Evolutionary conservation across 352 stramenopile species (phyloP), one percentile per base, ranked within the genome.

Genomic region (Globisporangium canariense): DNA sequence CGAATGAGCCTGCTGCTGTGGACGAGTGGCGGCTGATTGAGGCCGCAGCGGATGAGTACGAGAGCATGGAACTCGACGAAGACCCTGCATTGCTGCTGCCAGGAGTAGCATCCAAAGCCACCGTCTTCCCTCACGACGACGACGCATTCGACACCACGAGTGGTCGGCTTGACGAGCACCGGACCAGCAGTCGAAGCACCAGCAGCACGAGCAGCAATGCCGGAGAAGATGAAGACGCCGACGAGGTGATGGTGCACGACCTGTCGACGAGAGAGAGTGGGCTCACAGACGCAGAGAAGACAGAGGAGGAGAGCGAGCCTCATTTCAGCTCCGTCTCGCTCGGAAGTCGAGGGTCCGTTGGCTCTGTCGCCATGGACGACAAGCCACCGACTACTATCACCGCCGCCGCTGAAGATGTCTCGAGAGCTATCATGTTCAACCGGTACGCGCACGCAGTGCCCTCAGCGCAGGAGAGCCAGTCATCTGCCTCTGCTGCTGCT

Each of bases 21-120:
- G 54, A 60, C 40, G 54, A 50, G 34, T 20, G 36, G 53, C 53
- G 53, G 18, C 36, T 51, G 55, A 60, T 60, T n/a, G 55, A 60
- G 40, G 55, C 55, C 4, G 55, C 55, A 7, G 55, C 55, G 38
- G 55, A 60, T 51, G 20, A 30, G 20, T 60, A 60, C 55, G 55
- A 60, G 22, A 25, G 10, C 55, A 40, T 60, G 55, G 14, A 10
- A 13, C 38, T 49, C 18, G n/a, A 34, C 5, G 53, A 34, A 0
- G 53, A 14, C 22, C 28, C 22, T 34, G n/a, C 16, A 11, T 20
- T 10, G 46, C 20, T 34, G 46, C n/a, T 52, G 22, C 20, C 10
- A 14, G 14, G 16, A 46, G 40, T 13, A 4, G 10, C 40, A 46
- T 46, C 10, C 40, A 18, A 46, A 38, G 34, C 34, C 34, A 38